Base-by-base conservation (phyloP, 768 basidiomycete genomes). In the Leccinum aurantiacum region DNA sequence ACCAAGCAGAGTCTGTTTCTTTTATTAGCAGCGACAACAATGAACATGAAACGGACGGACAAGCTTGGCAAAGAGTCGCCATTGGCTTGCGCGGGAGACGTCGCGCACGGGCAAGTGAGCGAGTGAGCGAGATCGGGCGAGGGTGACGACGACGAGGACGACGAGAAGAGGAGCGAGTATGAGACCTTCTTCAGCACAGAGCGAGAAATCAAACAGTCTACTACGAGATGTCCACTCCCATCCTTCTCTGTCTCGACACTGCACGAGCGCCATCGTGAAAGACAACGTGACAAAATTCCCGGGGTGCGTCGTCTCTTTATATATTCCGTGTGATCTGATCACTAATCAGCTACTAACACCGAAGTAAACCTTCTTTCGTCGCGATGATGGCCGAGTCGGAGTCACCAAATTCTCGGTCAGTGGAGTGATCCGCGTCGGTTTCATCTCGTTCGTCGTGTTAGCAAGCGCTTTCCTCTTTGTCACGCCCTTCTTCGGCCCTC, bases 101-200 rank as follows among this genome's bases (percentile, higher is more conserved):
- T 69, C 67, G 51, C 75, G 71, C 58, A 4, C 63, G 33, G 60
- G 74, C 49, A 11, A 62, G 54, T 38, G 68, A 47, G 52, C 59
- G 68, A 67, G 22, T 79, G 66, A 11, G 31, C 73, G 71, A 22
- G 79, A 74, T 31, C 77, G 77, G 47, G 76, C 54, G n/a, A 81
- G 67, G 5, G 78, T 74, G 7, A 78, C 61, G 56, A 85, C 31
- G 31, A 85, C 55, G 54, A 88, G 69, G 8, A 78, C 38, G 2
- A 76, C 76, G 54, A 89, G 76, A 0, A 88, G 66, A 4, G 76
- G 60, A 0, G 90, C 79, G 1, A 93, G 71, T 0, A 95, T 33
- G 47, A 88, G 68, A 14, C 85, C 88, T 63, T 93, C 88, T 65
- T 95, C 89, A 63, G 89, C 91, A 71, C 94, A 96, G 14, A 84